Evolutionary conservation across 176 grass and related monocot genomes (phyloP).

Genomic region (sorghum (Sorghum bicolor)): Sorghum_bicolor_NCBIv3 NC_012878.2:57963501-57964000

Average conservation of each 20-base stretch:
- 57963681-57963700: background rate
- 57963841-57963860: background rate
- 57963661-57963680: too few species aligned
- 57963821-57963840: conserved; percentile 20
- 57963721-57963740: background rate
- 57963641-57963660: background rate
- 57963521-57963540: background rate
- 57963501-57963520: conserved; percentile 9
- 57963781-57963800: background rate
- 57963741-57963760: conserved; percentile 21
- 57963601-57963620: background rate
- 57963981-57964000: too few species aligned
- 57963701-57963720: conserved; percentile 14
- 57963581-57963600: background rate
- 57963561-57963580: background rate
- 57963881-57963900: background rate
- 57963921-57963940: background rate
- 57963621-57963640: background rate
- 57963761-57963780: background rate
- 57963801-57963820: conserved; percentile 23
- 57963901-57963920: background rate
- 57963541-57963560: background rate
- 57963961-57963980: too few species aligned
- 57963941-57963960: too few species aligned
- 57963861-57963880: conserved; percentile 9